Conservation (phyloP, 805 yeast species). For the Wickerhamomyces bisporus region DNA sequence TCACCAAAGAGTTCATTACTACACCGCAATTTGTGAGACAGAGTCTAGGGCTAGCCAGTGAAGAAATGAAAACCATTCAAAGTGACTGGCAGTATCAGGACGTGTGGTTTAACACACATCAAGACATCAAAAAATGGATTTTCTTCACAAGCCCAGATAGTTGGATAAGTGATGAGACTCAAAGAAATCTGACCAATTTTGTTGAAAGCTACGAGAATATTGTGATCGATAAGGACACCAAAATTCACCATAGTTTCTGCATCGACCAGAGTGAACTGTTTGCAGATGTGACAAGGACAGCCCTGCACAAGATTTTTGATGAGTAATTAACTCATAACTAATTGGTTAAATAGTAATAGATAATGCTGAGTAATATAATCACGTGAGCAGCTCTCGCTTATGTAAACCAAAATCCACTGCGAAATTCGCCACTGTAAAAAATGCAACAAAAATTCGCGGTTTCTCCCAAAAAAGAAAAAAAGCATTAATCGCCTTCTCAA, state of each 20-base stretch:
- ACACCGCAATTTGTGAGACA: constrained; percentile 46
- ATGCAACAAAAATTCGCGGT: too few relatives aligned
- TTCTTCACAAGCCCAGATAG: constrained; percentile 57
- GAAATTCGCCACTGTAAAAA: too few relatives aligned
- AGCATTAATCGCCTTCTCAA: too few relatives aligned
- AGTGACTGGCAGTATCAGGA: constrained; percentile 48
- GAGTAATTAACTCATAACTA: too few relatives aligned
- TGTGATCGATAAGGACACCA: constrained; percentile 27
- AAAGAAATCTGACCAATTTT: constrained; percentile 36
- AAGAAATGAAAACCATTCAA: constrained; percentile 51
- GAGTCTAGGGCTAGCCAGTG: constrained; percentile 49
- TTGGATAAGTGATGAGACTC: constrained; percentile 56
- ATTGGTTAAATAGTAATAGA: too few relatives aligned
- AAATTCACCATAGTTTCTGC: constrained; percentile 57
- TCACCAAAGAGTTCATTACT: constrained; percentile 37
- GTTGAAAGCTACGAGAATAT: constrained; percentile 29
- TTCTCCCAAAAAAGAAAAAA: too few relatives aligned
- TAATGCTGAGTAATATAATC: too few relatives aligned
- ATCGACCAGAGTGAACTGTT: constrained; percentile 44
- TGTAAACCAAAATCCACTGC: too few relatives aligned
- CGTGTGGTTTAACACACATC: constrained; percentile 30
- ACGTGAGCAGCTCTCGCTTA: too few relatives aligned
- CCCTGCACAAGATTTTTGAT: too few relatives aligned
- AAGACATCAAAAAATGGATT: constrained; percentile 37
- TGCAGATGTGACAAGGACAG: constrained; percentile 33